Evolutionary conservation across 2,329 filamentous ascomycete genomes (phyloP), one percentile per base, ranked within the genome.

Genomic region (Colletotrichum gigasporum): DNA sequence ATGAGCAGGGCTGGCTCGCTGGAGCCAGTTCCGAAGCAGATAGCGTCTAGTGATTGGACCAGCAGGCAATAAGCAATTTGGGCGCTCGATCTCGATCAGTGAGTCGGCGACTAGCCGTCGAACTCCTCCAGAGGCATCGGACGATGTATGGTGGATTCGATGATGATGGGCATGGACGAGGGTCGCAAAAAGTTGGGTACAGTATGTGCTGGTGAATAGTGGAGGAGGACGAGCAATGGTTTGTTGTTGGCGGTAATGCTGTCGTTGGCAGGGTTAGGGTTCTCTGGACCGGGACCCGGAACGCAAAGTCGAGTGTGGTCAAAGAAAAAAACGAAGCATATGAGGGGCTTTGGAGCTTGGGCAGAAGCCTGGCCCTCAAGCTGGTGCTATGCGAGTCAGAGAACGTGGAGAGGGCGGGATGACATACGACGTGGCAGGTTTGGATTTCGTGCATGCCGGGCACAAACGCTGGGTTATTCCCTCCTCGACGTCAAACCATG

Each of bases 391-490:
- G 48, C 61, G 61, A 64, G 61, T 64, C 61, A 64, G 61, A 52
- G 24, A 61, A 45, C 61, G 48, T 69, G 67, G 67, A 58, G 52
- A 30, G 53, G 47, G 32, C 67, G 66, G 44, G 52, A 65, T 34
- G 61, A 65, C 42, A 65, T 50, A 52, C 64, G 61, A 65, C 12
- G 57, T 61, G 62, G 55, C 50, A 65, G 45, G 50, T 67, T 67
- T 63, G 64, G 41, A 60, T 55, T 60, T 63, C 37, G 53, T 32
- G 55, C 61, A 42, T 14, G 55, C 26, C 22, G 41, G 34, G 26
- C n/a, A 42, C 11, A 22, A n/a, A 47, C 48, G 55, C 62, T 62
- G 42, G 62, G 56, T 48, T 54, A n/a, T 64, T 55, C 62, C 62
- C 55, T 62, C 28, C 22, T 32, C 20, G 20, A 48, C 14, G 35